Conservation (phyloP, 805 yeast species). For the Saccharomycopsis fermentans region DNA sequence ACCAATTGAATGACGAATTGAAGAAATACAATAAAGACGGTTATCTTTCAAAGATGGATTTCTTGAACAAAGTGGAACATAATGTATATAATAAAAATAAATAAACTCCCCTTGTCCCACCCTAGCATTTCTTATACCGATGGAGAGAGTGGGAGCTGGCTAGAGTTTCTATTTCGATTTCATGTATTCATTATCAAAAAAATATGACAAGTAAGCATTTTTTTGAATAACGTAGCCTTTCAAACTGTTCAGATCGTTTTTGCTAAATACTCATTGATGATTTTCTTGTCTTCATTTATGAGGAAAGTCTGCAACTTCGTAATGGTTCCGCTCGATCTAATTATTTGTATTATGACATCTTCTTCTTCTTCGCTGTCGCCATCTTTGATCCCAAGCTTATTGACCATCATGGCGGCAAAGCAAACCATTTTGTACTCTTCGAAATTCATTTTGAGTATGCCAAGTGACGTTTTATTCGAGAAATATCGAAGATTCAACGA, state of each 20-base stretch:
- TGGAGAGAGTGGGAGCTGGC: too few relatives aligned
- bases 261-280: slow-evolving; percentile 6
- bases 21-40: slow-evolving; percentile 79
- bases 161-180: too few relatives aligned
- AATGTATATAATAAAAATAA: slow-evolving; percentile 27
- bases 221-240: neutral
- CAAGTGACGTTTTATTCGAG: slow-evolving; percentile 13
- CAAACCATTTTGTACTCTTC: slow-evolving; percentile 13
- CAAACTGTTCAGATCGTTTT: neutral
- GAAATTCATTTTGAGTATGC: slow-evolving; percentile 10
- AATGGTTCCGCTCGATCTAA: slow-evolving; percentile 15
- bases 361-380: neutral
- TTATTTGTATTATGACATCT: slow-evolving; percentile 4
- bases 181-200: too few relatives aligned
- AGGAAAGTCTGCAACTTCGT: slow-evolving; percentile 15
- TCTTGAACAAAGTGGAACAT: slow-evolving; percentile 62
- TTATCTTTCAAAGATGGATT: slow-evolving; percentile 83
- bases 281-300: slow-evolving; percentile 6
- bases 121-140: too few relatives aligned
- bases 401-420: slow-evolving; percentile 6
- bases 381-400: neutral
- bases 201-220: too few relatives aligned
- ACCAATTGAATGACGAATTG: slow-evolving; percentile 77
- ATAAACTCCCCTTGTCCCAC: too few relatives aligned
- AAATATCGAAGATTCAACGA: slow-evolving; percentile 12